These are phyloP conservation scores for Buddleja alternifolia DNA, from an alignment of 257 asterid genomes.

Conservation along the genomic window DNA sequence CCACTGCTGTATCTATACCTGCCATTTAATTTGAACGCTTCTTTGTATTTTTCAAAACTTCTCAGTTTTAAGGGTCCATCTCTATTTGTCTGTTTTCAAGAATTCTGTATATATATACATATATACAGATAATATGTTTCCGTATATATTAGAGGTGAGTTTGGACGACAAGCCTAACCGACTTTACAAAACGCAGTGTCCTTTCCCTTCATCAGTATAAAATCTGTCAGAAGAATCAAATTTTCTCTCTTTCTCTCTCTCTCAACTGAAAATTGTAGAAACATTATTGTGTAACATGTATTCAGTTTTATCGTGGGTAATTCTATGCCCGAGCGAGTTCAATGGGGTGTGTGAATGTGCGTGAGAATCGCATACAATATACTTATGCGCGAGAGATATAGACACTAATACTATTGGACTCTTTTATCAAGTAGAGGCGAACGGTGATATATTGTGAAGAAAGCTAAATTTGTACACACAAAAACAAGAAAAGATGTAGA, in stretches of 20 bases:
- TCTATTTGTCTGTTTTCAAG: conserved; percentile 8
- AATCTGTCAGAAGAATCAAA: conserved; percentile 65
- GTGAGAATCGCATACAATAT: no score
- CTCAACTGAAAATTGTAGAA: neutral
- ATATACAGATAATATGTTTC: neutral
- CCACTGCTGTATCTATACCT: conserved; percentile 48
- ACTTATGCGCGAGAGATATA: no score
- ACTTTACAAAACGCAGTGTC: conserved; percentile 34
- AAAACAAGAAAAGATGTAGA: neutral
- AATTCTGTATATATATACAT: neutral
- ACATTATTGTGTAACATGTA: neutral
- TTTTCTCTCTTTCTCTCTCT: conserved; percentile 33
- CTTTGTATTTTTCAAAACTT: conserved; percentile 37
- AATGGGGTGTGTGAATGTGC: no score
- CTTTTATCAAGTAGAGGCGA: neutral
- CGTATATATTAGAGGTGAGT: conserved; percentile 3
- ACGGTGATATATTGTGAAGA: conserved; percentile 2
- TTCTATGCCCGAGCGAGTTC: no score
- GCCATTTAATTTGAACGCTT: conserved; percentile 51
- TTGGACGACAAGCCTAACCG: conserved; percentile 58
- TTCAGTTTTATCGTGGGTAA: neutral
- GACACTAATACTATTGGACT: no score
- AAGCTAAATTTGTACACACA: neutral
- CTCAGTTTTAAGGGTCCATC: conserved; percentile 14
- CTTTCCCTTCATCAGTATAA: conserved; percentile 35